Conservation (phyloP, 345 rosid genomes). For the Reutealis trisperma region DNA sequence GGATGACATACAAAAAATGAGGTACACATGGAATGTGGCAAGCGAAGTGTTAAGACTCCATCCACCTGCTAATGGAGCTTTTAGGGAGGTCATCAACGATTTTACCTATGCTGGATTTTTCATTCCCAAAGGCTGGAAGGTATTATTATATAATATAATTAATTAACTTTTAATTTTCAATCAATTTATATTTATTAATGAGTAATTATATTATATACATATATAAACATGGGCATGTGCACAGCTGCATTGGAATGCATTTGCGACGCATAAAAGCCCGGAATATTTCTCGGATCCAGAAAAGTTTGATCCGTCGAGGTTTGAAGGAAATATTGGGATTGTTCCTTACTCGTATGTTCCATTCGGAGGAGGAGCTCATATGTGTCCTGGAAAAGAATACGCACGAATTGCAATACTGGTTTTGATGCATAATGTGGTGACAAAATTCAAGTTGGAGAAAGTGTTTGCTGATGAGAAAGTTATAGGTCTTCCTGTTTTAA, state of each 20-base stretch:
- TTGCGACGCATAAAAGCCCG: conserved; percentile 10
- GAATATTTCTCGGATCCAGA: conserved; percentile 8
- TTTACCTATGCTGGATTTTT: conserved; percentile 6
- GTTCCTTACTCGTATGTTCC: conserved; percentile 25
- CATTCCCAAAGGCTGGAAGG: conserved; percentile 13
- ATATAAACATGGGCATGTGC: too few relatives aligned
- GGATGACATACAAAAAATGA: conserved; percentile 21
- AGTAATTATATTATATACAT: too few relatives aligned
- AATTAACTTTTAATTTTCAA: too few relatives aligned
- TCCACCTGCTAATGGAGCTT: conserved; percentile 20
- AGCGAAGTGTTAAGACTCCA: conserved; percentile 13
- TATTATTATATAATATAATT: not conserved
- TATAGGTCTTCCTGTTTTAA: conserved; percentile 12
- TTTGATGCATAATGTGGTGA: conserved; percentile 20
- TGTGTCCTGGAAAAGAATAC: conserved; percentile 26
- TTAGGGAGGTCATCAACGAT: conserved; percentile 6
- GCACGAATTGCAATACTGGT: conserved; percentile 21
- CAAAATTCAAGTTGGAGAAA: conserved; percentile 13
- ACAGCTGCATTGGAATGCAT: conserved; percentile 21
- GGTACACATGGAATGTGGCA: conserved; percentile 23
- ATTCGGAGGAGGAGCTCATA: conserved; percentile 24
- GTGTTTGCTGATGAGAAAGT: conserved; percentile 19
- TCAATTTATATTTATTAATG: too few relatives aligned
- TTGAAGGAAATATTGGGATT: conserved; percentile 6
- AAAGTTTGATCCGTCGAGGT: conserved; percentile 20